These are phyloP conservation scores for Scheffersomyces segobiensis DNA, from an alignment of 1,139 yeast genomes.

Conservation along the genomic window DNA sequence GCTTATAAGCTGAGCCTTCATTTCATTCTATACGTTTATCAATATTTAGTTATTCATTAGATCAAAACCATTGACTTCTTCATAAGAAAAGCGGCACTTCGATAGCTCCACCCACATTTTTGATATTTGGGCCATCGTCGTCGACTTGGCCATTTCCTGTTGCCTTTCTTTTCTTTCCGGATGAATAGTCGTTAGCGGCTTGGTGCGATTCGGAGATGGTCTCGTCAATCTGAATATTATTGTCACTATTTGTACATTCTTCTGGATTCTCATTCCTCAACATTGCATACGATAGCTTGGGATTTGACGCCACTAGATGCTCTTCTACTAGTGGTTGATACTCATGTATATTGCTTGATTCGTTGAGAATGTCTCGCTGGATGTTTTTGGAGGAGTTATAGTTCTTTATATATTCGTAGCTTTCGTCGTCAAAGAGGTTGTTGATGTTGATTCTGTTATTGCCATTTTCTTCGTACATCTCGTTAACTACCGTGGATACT, in stretches of 20 bases:
- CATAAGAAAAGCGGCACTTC: slow-evolving; percentile 43
- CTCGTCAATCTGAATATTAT: slow-evolving; percentile 9
- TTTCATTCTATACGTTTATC: neutral
- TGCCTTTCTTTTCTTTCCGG: slow-evolving; percentile 9
- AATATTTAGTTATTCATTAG: neutral
- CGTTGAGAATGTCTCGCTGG: slow-evolving; percentile 1
- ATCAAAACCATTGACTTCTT: slow-evolving; percentile 1
- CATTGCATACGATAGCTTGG: slow-evolving; percentile 20
- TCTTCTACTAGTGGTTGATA: slow-evolving; percentile 12
- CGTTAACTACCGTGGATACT: slow-evolving; percentile 21
- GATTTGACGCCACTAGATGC: slow-evolving; percentile 3
- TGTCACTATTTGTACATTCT: neutral
- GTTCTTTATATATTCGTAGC: slow-evolving; percentile 23
- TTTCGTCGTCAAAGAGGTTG: slow-evolving; percentile 26
- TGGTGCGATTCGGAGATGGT: slow-evolving; percentile 7
- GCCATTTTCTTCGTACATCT: slow-evolving; percentile 4
- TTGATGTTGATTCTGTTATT: slow-evolving; percentile 11
- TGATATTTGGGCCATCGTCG: slow-evolving; percentile 16
- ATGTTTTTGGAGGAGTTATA: slow-evolving; percentile 4
- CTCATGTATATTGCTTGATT: slow-evolving; percentile 8
- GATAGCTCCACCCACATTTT: slow-evolving; percentile 39
- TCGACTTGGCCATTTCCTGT: slow-evolving; percentile 2
- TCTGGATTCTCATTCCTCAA: slow-evolving; percentile 9
- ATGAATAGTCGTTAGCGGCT: slow-evolving; percentile 2
- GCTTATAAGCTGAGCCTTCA: neutral